Percentiles rank a stretch among this genome's conserved stretches.
These are phyloP conservation scores for Parathielavia hyrcaniae DNA, from an alignment of 495 filamentous ascomycete species.

Conservation along the genomic window DNA sequence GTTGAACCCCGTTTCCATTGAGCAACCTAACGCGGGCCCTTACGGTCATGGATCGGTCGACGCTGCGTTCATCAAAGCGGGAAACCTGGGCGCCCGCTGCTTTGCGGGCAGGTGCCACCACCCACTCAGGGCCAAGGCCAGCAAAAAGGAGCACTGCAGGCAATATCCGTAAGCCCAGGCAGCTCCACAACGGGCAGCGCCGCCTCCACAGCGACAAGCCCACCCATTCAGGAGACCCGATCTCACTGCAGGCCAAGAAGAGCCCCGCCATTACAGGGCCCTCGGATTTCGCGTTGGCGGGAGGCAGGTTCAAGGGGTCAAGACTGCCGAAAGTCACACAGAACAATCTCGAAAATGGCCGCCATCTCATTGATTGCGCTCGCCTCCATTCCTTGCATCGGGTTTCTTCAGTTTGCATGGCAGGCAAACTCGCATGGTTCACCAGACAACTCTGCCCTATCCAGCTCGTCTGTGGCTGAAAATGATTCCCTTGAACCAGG, in stretches of 20 bases:
- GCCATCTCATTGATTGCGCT: constrained; percentile 4
- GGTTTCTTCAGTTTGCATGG: background rate
- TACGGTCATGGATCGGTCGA: constrained; percentile 9
- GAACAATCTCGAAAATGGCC: constrained; percentile 9
- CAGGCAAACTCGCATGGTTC: background rate
- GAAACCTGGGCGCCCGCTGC: constrained; percentile 11
- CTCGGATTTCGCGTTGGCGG: background rate
- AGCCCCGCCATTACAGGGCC: constrained; percentile 11
- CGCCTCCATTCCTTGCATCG: background rate
- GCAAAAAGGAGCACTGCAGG: constrained; percentile 23
- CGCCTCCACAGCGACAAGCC: background rate
- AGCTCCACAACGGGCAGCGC: background rate
- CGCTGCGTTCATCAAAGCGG: constrained; percentile 17
- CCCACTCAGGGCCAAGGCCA: constrained; percentile 13
- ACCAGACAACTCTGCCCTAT: background rate
- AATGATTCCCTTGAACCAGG: background rate
- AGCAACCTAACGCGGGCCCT: constrained; percentile 17
- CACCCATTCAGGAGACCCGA: constrained; percentile 10
- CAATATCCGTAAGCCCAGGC: constrained; percentile 17
- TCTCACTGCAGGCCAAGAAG: constrained; percentile 3
- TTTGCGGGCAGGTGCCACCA: constrained; percentile 13
- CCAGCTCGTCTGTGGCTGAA: background rate
- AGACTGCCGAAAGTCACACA: constrained; percentile 8
- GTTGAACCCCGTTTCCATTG: constrained; percentile 19
- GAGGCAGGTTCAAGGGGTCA: background rate